Evolutionary conservation across 495 filamentous ascomycete genomes (phyloP), one percentile per base, ranked within the genome.

Genomic region (Aspergillus sclerotiicarbonarius): DNA sequence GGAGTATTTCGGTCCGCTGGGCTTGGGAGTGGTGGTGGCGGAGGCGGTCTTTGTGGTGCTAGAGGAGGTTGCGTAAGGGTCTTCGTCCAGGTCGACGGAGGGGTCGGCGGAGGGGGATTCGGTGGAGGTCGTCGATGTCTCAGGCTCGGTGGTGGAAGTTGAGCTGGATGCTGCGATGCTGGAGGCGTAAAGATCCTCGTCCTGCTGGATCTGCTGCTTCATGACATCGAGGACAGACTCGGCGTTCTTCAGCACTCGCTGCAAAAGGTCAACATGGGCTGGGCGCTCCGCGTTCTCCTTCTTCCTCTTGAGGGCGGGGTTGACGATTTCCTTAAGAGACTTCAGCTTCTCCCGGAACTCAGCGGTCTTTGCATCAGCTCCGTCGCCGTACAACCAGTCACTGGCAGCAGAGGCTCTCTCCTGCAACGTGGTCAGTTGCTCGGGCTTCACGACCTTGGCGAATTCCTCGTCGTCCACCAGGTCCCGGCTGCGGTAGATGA

Each of bases 361-460:
- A 3, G 86, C 81, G 20, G 83, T 84, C 39, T 83, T 75, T 0
- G 94, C 91, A 52, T 90, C 82, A 7, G 82, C 84, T 44, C 93
- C 91, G 52, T 92, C 90, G 35, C 81, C 88, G 67, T 96, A 96
- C 32, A 98, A 83, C 93, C 94, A 98, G 35, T 96, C 91, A 57
- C 87, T 87, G 10, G 87, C 82, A 16, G 83, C 84, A 32, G 80
- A 80, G 41, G 86, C 76, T 63, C 84, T 84, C 54, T 84, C 73
- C 61, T 87, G 81, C 12, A 98, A 82, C 25, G 66, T 63, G 4
- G 75, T 67, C 31, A 90, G 79, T 59, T 90, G 81, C 19, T 82
- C 80, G 1, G 79, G 69, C 46, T 86, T 92, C 46, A 91, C 84
- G 12, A 80, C 84, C 10, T 76, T 79, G 41, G 87, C 73, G 70